phyloP scores from a whole-genome alignment of 257 asterid genomes.

The Petrea volubilis region DNA sequence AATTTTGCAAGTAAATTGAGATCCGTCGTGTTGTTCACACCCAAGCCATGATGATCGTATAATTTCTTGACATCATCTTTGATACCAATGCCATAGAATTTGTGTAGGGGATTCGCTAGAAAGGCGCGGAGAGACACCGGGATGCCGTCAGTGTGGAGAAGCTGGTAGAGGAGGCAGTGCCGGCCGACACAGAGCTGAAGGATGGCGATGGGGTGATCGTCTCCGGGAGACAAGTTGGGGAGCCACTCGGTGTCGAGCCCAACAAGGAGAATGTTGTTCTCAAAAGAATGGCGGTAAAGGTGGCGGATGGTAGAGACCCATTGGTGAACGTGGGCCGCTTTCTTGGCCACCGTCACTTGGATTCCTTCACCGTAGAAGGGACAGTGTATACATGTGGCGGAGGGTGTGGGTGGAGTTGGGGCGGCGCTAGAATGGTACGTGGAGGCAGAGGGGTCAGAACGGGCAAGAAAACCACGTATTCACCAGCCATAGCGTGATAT shows the following conservation, averaged over 20 bases:
- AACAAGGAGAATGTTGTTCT: slow-evolving; percentile 12
- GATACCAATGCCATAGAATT: slow-evolving; percentile 34
- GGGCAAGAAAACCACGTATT: too few relatives aligned
- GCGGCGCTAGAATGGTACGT: too few relatives aligned
- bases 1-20: slow-evolving; percentile 22
- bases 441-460: too few relatives aligned
- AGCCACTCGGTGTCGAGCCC: slow-evolving; percentile 52
- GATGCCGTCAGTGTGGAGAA: slow-evolving; percentile 18
- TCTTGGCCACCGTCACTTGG: too few relatives aligned
- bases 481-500: too few relatives aligned
- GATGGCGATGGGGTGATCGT: slow-evolving; percentile 29
- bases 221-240: slow-evolving; percentile 3
- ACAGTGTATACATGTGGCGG: too few relatives aligned
- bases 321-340: not conserved
- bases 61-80: slow-evolving; percentile 24
- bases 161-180: slow-evolving; percentile 38
- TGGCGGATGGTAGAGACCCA: slow-evolving; percentile 30
- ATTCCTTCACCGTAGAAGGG: too few relatives aligned
- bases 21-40: not conserved
- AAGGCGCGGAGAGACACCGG: slow-evolving; percentile 26
- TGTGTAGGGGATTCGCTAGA: slow-evolving; percentile 14
- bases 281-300: slow-evolving; percentile 3
- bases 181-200: slow-evolving; percentile 40
- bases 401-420: too few relatives aligned
- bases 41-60: slow-evolving; percentile 9